Percentiles rank a stretch among this genome's conserved stretches.
Evolutionary conservation across 2,329 filamentous ascomycete genomes (phyloP).

Genomic region (Madurella fahalii): DNA sequence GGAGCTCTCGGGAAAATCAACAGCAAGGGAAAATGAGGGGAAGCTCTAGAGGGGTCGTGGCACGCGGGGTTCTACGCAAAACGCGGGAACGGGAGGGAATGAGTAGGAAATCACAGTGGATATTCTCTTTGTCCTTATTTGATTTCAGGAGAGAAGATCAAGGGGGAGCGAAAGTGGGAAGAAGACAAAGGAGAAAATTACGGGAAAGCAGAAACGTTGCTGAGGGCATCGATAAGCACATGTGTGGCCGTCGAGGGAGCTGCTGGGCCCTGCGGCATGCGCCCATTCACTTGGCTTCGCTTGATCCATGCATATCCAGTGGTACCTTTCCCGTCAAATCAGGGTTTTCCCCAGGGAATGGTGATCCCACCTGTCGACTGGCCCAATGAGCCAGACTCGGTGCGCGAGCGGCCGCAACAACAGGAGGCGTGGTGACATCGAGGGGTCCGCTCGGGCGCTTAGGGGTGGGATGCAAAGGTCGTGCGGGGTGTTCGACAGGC

Average conservation of each 20-base stretch:
- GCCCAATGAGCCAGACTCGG: constrained; percentile 5
- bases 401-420: neutral
- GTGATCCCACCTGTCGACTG: constrained; percentile 10
- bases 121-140: too few species aligned
- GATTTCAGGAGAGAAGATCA: too few species aligned
- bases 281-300: constrained; percentile 12
- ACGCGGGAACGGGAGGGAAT: neutral
- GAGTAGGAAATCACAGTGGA: neutral
- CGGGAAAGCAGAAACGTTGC: neutral
- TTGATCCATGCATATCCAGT: constrained; percentile 8
- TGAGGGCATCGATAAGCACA: neutral
- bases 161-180: neutral
- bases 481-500: too few species aligned
- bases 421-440: neutral
- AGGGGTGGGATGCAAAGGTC: constrained; percentile 20
- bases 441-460: constrained; percentile 22
- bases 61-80: neutral
- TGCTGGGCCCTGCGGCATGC: neutral
- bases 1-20: neutral
- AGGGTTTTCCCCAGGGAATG: constrained; percentile 3
- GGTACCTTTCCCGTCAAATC: constrained; percentile 17
- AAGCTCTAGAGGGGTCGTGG: constrained; percentile 1
- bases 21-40: constrained; percentile 1
- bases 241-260: too few species aligned
- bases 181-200: too few species aligned